Evolutionary conservation across 2,329 filamentous ascomycete species (phyloP).

Genomic region (Capronia epimyces): DNA sequence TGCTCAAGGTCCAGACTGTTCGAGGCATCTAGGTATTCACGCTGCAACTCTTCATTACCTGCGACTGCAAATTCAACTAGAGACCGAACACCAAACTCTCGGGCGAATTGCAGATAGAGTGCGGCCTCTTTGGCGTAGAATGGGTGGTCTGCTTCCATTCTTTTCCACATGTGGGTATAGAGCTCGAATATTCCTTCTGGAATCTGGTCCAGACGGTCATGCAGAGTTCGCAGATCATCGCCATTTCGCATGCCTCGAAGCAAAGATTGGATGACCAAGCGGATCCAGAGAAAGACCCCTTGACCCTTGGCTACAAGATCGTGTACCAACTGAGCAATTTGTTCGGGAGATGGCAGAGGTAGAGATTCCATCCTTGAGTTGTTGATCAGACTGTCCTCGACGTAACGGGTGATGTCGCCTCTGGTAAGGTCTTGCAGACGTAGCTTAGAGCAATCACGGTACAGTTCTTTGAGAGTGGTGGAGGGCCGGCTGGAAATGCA

Average conservation of each 20-base stretch:
- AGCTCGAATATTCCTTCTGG: neutral
- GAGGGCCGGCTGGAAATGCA: slow-evolving; percentile 1
- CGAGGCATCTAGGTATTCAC: neutral
- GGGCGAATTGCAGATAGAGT: neutral
- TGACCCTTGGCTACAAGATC: neutral
- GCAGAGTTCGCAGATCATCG: neutral
- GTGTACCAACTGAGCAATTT: neutral
- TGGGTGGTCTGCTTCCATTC: slow-evolving; percentile 1
- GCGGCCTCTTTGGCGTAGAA: slow-evolving; percentile 5
- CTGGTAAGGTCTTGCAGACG: slow-evolving; percentile 1
- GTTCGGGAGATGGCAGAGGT: neutral
- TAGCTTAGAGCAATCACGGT: neutral
- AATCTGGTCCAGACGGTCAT: neutral
- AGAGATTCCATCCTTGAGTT: neutral
- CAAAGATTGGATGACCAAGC: slow-evolving; percentile 1
- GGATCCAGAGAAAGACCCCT: slow-evolving; percentile 8
- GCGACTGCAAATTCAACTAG: neutral
- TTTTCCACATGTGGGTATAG: slow-evolving; percentile 5
- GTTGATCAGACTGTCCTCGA: neutral
- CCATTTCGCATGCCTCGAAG: slow-evolving; percentile 1
- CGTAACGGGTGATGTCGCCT: neutral
- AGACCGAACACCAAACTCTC: neutral
- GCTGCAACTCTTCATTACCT: neutral
- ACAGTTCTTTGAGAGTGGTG: neutral
- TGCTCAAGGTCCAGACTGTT: neutral